Base-by-base conservation (phyloP, 176 grass and related monocot species). In the Paspalum vaginatum region DNA sequence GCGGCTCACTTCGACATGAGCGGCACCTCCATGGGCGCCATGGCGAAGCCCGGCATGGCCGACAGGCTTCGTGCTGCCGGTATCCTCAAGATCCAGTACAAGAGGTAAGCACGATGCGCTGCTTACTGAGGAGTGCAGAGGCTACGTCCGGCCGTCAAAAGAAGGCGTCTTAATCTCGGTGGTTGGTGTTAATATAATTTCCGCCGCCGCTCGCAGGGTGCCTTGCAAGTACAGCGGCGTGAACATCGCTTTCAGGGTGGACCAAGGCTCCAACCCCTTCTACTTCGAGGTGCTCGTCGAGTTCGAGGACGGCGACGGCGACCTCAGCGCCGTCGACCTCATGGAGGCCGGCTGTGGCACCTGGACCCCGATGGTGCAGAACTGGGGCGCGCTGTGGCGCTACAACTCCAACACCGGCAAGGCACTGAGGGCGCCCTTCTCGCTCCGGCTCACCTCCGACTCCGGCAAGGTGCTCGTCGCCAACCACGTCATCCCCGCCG, bases 21-120 rank as follows among this genome's bases (percentile, higher is more conserved):
- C 75, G 96, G 96, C 27, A 93, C 92, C 1, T 91, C 92, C 45
- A 89, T 98, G 73, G 92, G 92, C 55, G 84, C 92, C 73, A 83
- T 98, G 88, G 90, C 90, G 3, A 85, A 54, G 57, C 65, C 81
- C 12, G 92, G 90, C 49, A 75, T 70, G 80, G 78, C 83, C 13
- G 92, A 98, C 75, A 54, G 69, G 38, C 83, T 98, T n/a, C 92
- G 95, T 5, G 78, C 87, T 21, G 40, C 66, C n/a, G 95, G 95
- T 7, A 79, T 82, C 61, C 60, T 98, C 53, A 65, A 77, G 46
- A 69, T 98, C 25, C 70, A 91, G 61, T 94, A 93, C 87, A 84
- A 24, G 68, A 85, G 90, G 95, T 90, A 68, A 4, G 10, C 32
- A 18, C 44, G 18, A 50, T 56, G 9, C 14, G 8, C 27, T 37